Evolutionary conservation across 441 rosid genomes (phyloP), one percentile per base, ranked within the genome.

Genomic region (Daphne laureola): DNA sequence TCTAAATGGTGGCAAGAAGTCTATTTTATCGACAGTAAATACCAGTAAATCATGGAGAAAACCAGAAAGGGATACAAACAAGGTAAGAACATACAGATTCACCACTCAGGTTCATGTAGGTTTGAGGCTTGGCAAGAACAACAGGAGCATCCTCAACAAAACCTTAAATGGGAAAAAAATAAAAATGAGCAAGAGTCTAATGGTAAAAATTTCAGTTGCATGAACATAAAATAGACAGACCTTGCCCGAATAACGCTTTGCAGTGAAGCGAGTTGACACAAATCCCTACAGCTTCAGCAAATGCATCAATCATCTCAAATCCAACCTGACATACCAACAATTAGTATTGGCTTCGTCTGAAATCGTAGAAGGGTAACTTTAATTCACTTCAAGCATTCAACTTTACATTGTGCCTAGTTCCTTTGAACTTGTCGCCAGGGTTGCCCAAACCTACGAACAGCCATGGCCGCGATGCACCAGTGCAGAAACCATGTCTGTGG

Each of bases 51-150:
- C 38, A 31, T 31, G 38, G 38, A 31, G 38, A 31, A 9, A 31
- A 31, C 8, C 38, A 31, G 38, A 31, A 7, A 31, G 8, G 38
- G 38, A 31, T 11, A 31, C 38, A 9, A 9, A 31, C 11, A 6
- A 31, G 38, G 38, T 9, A 31, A 31, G 38, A n/a, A 69, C 83
- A 68, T 60, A 91, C 93, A 7, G 96, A 91, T 78, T 88, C 98
- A 47, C 98, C 98, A 43, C 93, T 91, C 78, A 88, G 70, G 73
- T 91, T 91, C 95, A 91, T 91, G 72, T 86, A 91, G 12, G 96
- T 91, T 67, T 88, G 96, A 16, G 96, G 96, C 79, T 88, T 91
- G 41, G 95, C 87, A 17, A 84, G 78, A 25, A 91, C 71, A 62
- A 91, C 69, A 43, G 91, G 82, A n/a, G 73, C 54, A 59, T 78